Percentiles rank a stretch among this genome's conserved stretches.
Evolutionary conservation across 2,329 filamentous ascomycete genomes (phyloP).

Genomic region (Aureobasidium pullulans): DNA sequence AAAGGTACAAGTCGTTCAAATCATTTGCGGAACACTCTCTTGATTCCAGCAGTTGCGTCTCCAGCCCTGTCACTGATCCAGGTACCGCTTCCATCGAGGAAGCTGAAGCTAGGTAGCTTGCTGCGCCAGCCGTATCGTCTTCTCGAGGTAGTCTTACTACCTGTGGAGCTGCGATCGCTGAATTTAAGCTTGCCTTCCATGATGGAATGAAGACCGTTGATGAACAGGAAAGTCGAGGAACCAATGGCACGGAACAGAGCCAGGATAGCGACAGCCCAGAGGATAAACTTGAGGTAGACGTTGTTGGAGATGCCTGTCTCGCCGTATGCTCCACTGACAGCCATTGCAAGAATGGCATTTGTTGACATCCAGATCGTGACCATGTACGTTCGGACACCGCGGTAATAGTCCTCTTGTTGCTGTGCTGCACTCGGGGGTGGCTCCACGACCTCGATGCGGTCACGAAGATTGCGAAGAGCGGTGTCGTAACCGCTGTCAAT

Average conservation of each 20-base stretch:
- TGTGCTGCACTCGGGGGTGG: slow-evolving; percentile 62
- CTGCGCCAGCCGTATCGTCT: slow-evolving; percentile 11
- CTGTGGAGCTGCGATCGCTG: slow-evolving; percentile 19
- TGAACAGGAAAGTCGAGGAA: slow-evolving; percentile 69
- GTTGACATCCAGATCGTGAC: slow-evolving; percentile 89
- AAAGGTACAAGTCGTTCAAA: background rate
- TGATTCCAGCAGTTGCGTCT: slow-evolving; percentile 25
- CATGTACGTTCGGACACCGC: slow-evolving; percentile 95
- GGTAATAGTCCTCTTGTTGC: slow-evolving; percentile 97
- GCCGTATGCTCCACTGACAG: slow-evolving; percentile 78
- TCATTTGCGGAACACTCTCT: slow-evolving; percentile 18
- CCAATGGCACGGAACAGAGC: slow-evolving; percentile 86
- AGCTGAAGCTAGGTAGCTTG: slow-evolving; percentile 2
- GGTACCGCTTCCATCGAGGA: background rate
- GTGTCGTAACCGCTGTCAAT: slow-evolving; percentile 98
- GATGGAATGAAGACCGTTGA: slow-evolving; percentile 75
- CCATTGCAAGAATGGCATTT: slow-evolving; percentile 91
- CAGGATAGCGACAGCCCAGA: slow-evolving; percentile 82
- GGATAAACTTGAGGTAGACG: slow-evolving; percentile 83
- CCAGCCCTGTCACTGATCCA: slow-evolving; percentile 20
- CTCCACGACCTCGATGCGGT: slow-evolving; percentile 73
- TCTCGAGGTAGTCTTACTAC: slow-evolving; percentile 10
- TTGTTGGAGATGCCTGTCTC: slow-evolving; percentile 67
- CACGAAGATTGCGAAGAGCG: slow-evolving; percentile 88
- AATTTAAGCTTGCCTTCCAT: slow-evolving; percentile 76